Conservation (phyloP, 1,284 basidiomycete genomes). For the Boletus nobilissimus region DNA sequence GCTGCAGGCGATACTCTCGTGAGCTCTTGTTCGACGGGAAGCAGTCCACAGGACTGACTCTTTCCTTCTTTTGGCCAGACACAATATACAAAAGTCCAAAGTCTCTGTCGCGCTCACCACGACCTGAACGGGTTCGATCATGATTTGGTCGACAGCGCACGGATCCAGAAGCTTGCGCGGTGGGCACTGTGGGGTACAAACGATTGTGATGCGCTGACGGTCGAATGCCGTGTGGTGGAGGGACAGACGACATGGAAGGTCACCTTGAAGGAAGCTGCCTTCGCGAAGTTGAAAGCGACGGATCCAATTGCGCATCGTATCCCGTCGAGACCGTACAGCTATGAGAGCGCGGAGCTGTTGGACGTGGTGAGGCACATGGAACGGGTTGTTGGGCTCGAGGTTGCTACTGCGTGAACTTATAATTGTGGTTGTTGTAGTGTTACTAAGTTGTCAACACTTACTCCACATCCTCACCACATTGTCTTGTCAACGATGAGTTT, state of each 20-base stretch:
- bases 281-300: conserved; percentile 23
- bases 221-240: conserved; percentile 31
- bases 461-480: neutral
- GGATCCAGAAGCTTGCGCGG: conserved; percentile 30
- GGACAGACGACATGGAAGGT: conserved; percentile 29
- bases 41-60: neutral
- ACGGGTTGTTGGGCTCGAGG: conserved; percentile 16
- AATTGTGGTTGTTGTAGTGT: too few species aligned
- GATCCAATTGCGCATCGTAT: conserved; percentile 26
- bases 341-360: conserved; percentile 26
- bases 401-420: neutral
- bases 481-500: conserved; percentile 46
- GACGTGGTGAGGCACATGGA: conserved; percentile 33
- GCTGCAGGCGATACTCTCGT: conserved; percentile 22
- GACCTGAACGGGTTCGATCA: conserved; percentile 31
- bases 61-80: conserved; percentile 4
- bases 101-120: conserved; percentile 30
- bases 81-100: conserved; percentile 23
- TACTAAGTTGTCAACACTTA: too few species aligned
- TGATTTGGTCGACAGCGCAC: conserved; percentile 27
- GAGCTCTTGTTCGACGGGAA: neutral
- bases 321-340: conserved; percentile 30
- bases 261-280: conserved; percentile 24
- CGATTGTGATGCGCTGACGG: conserved; percentile 26
- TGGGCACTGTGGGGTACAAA: neutral